These are phyloP conservation scores for Suaeda aralocaspica DNA, from an alignment of 148 eudicot genomes.

Conservation along the genomic window DNA sequence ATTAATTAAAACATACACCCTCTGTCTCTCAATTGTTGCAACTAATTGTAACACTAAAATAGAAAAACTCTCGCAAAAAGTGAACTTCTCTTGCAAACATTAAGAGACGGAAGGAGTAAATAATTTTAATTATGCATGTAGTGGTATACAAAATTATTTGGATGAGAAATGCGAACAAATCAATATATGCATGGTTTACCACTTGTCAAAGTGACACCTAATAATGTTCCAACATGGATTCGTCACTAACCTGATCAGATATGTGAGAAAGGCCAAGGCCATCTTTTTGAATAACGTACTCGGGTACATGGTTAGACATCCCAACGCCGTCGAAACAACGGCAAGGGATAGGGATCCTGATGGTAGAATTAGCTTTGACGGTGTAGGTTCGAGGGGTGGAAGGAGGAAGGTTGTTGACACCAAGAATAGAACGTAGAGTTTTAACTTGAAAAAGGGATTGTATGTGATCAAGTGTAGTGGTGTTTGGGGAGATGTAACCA, in stretches of 20 bases:
- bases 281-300: conserved; percentile 42
- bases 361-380: conserved; percentile 21
- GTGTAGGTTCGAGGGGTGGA: conserved; percentile 30
- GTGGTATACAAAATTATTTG: no score
- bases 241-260: conserved; percentile 21
- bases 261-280: conserved; percentile 54
- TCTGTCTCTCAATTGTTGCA: no score
- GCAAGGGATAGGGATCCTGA: conserved; percentile 71
- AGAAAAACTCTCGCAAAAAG: no score
- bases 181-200: no score
- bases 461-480: conserved; percentile 52
- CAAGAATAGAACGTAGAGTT: conserved; percentile 45
- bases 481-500: conserved; percentile 57
- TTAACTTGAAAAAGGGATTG: conserved; percentile 45
- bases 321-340: conserved; percentile 56
- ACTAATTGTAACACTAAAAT: no score
- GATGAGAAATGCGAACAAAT: no score
- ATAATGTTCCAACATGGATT: no score
- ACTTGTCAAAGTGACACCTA: no score
- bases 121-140: no score
- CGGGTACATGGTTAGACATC: conserved; percentile 39
- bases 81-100: no score
- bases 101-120: no score
- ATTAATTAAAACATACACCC: no score
- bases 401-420: conserved; percentile 54